Percentiles rank a stretch among this genome's conserved stretches.
phyloP scores from a whole-genome alignment of 805 yeast genomes.

The Candida arabinofermentans region DNA sequence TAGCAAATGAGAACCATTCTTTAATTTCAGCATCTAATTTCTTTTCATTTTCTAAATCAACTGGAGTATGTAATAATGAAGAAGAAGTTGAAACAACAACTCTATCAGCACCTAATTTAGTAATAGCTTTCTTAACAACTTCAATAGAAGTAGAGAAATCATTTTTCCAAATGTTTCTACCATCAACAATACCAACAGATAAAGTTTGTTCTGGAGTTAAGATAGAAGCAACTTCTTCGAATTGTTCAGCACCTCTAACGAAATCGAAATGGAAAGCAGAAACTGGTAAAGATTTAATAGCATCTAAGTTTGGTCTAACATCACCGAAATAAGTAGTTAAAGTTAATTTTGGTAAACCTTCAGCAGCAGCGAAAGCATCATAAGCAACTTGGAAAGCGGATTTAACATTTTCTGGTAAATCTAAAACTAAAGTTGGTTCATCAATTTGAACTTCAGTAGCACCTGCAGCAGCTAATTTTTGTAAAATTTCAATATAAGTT shows the following conservation, averaged over 20 bases:
- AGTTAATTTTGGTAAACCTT: conserved; percentile 72
- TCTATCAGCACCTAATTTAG: conserved; percentile 79
- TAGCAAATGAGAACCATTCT: conserved; percentile 98
- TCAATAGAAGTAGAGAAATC: conserved; percentile 84
- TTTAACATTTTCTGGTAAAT: conserved; percentile 79
- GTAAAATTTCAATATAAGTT: conserved; percentile 83
- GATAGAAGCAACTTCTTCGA: conserved; percentile 71
- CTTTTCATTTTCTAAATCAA: conserved; percentile 87
- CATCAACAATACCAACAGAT: conserved; percentile 96
- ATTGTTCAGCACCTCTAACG: conserved; percentile 94
- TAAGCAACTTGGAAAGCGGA: conserved; percentile 87
- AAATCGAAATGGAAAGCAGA: conserved; percentile 96
- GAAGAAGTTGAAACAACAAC: conserved; percentile 95
- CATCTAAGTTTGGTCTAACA: conserved; percentile 91
- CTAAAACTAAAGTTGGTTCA: conserved; percentile 95
- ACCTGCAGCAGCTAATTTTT: conserved; percentile 90
- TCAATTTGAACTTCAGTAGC: conserved; percentile 94
- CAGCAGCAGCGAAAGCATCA: conserved; percentile 64
- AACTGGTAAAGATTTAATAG: conserved; percentile 88
- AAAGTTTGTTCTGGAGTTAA: conserved; percentile 68
- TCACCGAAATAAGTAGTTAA: conserved; percentile 97
- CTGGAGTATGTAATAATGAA: conserved; percentile 97
- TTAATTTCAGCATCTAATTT: conserved; percentile 88
- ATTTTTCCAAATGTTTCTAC: conserved; percentile 99
- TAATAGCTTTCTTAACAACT: conserved; percentile 77